Conservation (phyloP, 371 early-diverging fungal genomes). For the Mucor piriformis region DNA sequence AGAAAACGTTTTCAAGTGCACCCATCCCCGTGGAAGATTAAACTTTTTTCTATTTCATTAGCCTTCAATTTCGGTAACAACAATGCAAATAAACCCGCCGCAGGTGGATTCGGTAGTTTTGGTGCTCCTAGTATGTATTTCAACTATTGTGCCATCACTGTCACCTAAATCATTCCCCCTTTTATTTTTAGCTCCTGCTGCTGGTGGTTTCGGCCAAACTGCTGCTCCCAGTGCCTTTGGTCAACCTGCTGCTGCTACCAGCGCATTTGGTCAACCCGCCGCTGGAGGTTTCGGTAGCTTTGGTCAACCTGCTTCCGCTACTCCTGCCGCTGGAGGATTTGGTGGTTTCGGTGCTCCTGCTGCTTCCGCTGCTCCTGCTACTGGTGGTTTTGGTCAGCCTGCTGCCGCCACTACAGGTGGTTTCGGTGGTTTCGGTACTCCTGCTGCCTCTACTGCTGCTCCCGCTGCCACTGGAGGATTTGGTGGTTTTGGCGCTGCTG, state of each 20-base stretch:
- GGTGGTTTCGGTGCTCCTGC: slow-evolving; percentile 28
- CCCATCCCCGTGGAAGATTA: too few relatives aligned
- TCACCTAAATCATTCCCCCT: slow-evolving; percentile 6
- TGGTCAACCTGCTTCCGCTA: slow-evolving; percentile 9
- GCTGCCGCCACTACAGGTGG: slow-evolving; percentile 21
- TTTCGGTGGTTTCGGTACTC: slow-evolving; percentile 27
- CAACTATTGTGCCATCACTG: slow-evolving; percentile 6
- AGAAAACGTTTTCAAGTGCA: neutral
- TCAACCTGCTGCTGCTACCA: too few relatives aligned
- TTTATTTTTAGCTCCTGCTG: slow-evolving; percentile 19
- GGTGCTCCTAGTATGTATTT: slow-evolving; percentile 13
- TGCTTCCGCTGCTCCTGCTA: too few relatives aligned
- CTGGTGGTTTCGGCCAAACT: too few relatives aligned
- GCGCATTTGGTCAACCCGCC: too few relatives aligned
- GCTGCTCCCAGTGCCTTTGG: too few relatives aligned
- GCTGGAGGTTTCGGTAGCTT: slow-evolving; percentile 8
- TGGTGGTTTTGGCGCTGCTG: neutral
- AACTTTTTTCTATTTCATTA: slow-evolving; percentile 9
- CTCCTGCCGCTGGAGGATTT: slow-evolving; percentile 26
- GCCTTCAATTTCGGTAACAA: slow-evolving; percentile 39
- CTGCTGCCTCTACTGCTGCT: slow-evolving; percentile 23
- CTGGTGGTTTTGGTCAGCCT: slow-evolving; percentile 13
- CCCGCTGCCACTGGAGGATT: slow-evolving; percentile 23
- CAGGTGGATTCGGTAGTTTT: slow-evolving; percentile 28
- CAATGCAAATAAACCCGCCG: slow-evolving; percentile 33